Base-by-base conservation (phyloP, 495 filamentous ascomycete species). In the Pyrenopolyporus hunteri region DNA sequence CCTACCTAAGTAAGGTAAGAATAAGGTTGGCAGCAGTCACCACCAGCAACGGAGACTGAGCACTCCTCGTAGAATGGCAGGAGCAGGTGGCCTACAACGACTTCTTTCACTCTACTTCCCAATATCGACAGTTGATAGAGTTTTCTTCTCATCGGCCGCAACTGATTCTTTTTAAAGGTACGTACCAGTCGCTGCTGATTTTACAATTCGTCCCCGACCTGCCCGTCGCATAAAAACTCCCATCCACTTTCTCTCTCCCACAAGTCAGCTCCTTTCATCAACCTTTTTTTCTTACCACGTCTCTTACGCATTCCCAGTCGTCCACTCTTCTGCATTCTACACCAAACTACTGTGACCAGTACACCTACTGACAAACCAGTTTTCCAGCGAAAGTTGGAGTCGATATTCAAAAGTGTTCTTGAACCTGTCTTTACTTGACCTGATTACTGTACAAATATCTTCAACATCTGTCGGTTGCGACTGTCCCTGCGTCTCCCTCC, bases 261-360 rank as follows among this genome's bases (percentile, higher is more conserved):
- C 14, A 43, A 51, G 47, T 42, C 57, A 52, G 29, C 48, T 50
- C 57, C 48, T 59, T 59, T 59, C 33, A 52, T 54, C 40, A 47
- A 48, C 49, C 31, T 56, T 62, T 55, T 61, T 62, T 56, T 55
- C 51, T 56, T 43, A 50, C 51, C 59, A 50, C 51, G 44, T 56
- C 36, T 61, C 28, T 47, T 26, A 44, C 43, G 37, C 47, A 51
- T 13, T 29, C 25, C n/a, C n/a, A n/a, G n/a, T n/a, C n/a, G n/a
- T n/a, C n/a, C n/a, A n/a, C n/a, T n/a, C n/a, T 47, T 26, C 44
- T 53, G 37, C 47, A 51, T 13, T 29, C 25, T 8, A n/a, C 32
- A 29, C 43, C 44, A 35, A 16, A 45, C 42, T 46, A 14, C 23
- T 7, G 23, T 17, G 23, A 7, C 42, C 11, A 28, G 22, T 28